phyloP scores from a whole-genome alignment of 257 asterid species.

The Solanum arcanum region DNA sequence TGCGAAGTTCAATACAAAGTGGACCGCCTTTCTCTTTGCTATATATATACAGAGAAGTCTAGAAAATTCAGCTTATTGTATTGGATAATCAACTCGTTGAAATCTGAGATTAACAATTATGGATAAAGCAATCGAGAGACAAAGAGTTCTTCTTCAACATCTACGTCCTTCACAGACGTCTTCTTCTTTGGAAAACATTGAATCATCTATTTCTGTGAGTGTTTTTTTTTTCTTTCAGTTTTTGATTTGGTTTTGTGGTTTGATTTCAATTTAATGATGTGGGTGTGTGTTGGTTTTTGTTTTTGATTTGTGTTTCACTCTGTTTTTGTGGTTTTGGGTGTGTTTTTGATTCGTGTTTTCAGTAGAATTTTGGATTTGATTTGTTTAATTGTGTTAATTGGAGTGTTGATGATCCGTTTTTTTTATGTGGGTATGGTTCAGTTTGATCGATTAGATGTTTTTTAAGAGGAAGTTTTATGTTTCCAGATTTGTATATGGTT shows the following conservation, averaged over 20 bases:
- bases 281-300: not conserved
- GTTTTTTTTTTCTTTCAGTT: not conserved
- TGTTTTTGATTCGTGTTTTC: not conserved
- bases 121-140: conserved; percentile 79
- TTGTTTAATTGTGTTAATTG: not conserved
- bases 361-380: not conserved
- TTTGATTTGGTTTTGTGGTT: not conserved
- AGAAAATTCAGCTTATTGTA: not conserved
- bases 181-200: conserved; percentile 63
- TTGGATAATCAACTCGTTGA: not conserved
- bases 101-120: conserved; percentile 16
- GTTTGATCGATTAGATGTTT: not conserved
- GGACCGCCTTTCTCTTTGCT: not conserved
- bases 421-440: not conserved
- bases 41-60: not conserved
- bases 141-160: conserved; percentile 72
- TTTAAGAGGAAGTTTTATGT: not conserved
- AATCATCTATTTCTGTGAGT: conserved; percentile 61
- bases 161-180: conserved; percentile 69
- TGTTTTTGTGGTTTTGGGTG: not conserved
- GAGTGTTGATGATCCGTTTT: not conserved
- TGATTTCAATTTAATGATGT: not conserved
- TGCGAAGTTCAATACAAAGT: not conserved
- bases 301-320: not conserved
- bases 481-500: not conserved